Conservation (phyloP, 1,139 yeast genomes). For the Groenewaldozyma sp. region DNA sequence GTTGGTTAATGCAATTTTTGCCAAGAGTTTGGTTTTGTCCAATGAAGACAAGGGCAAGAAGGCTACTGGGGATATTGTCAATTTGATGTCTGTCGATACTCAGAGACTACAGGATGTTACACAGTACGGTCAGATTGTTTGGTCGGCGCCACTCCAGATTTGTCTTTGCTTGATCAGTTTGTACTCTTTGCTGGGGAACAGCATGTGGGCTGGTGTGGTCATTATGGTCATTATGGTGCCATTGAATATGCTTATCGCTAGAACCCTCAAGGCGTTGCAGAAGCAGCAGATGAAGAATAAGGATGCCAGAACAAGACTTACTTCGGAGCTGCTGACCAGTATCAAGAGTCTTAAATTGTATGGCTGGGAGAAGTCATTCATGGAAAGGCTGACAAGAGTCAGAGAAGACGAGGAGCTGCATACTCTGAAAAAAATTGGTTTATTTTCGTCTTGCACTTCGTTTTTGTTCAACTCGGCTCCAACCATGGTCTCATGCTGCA, state of each 20-base stretch:
- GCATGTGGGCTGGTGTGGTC: conserved; percentile 96
- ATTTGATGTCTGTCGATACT: conserved; percentile 93
- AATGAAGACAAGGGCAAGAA: conserved; percentile 74
- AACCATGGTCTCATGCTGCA: conserved; percentile 80
- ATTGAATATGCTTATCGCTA: conserved; percentile 64
- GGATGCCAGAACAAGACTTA: conserved; percentile 61
- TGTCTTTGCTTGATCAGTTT: conserved; percentile 67
- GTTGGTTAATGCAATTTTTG: conserved; percentile 67
- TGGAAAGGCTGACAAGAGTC: conserved; percentile 59
- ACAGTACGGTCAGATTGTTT: conserved; percentile 75
- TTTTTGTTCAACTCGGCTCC: conserved; percentile 88
- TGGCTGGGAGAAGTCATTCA: conserved; percentile 91
- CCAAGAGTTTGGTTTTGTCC: conserved; percentile 70
- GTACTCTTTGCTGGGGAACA: conserved; percentile 67
- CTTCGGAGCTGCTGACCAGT: conserved; percentile 82
- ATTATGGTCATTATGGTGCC: conserved; percentile 83
- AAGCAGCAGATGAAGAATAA: conserved; percentile 61
- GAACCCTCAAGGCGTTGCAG: conserved; percentile 67
- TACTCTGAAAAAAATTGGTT: conserved; percentile 69
- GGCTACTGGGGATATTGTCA: conserved; percentile 95
- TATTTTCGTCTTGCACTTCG: conserved; percentile 60
- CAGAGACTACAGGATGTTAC: conserved; percentile 87
- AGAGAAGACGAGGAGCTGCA: conserved; percentile 83
- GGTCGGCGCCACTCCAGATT: conserved; percentile 98
- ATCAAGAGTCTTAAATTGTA: conserved; percentile 87